Conservation (phyloP, 768 basidiomycete species). For the Cystobasidium ongulense region DNA sequence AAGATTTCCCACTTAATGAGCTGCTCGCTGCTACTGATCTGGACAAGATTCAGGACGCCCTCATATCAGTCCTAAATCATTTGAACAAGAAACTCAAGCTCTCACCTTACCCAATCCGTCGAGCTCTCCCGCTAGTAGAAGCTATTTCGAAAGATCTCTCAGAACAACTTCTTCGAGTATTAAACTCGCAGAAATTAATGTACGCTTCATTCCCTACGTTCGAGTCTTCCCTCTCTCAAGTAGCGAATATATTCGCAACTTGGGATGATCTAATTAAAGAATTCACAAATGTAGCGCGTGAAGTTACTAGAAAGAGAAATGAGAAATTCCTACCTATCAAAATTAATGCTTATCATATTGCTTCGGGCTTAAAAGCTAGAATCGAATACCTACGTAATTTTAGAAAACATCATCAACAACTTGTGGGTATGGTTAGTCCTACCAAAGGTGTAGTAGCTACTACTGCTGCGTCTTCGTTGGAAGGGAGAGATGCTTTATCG, state of each 20-base stretch:
- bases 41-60: conserved; percentile 83
- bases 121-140: conserved; percentile 91
- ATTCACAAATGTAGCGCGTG: conserved; percentile 83
- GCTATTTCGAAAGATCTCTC: conserved; percentile 98
- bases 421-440: conserved; percentile 93
- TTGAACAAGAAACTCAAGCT: conserved; percentile 91
- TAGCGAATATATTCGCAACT: conserved; percentile 67
- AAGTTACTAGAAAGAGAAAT: conserved; percentile 75
- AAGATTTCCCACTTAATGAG: conserved; percentile 96
- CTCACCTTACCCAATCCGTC: conserved; percentile 92
- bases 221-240: conserved; percentile 69
- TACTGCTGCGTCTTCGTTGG: neutral
- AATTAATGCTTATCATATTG: conserved; percentile 78
- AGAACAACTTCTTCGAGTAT: conserved; percentile 80
- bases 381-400: conserved; percentile 78
- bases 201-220: conserved; percentile 93
- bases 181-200: conserved; percentile 80
- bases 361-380: conserved; percentile 65
- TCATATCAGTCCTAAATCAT: conserved; percentile 79
- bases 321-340: conserved; percentile 98
- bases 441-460: conserved; percentile 60
- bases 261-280: conserved; percentile 83
- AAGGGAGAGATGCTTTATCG: conserved; percentile 47
- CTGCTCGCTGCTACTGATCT: conserved; percentile 92
- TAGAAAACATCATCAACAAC: conserved; percentile 93